Base-by-base conservation (phyloP, 495 filamentous ascomycete genomes). In the Penicillium desertorum region DNA sequence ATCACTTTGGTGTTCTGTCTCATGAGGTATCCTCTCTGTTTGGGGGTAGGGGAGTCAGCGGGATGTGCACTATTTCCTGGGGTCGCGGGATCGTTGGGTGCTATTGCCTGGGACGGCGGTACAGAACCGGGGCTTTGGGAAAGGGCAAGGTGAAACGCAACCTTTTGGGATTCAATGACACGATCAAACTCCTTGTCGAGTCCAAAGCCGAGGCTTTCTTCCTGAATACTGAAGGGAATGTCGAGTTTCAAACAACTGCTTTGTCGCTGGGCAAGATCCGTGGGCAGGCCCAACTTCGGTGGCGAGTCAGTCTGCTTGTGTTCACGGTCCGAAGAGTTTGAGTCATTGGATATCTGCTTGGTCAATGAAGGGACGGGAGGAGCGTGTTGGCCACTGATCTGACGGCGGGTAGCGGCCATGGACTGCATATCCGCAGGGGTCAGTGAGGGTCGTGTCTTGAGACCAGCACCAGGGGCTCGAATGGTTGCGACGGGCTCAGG, bases 11-110 rank as follows among this genome's bases (percentile, higher is more conserved):
- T 98, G 71, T 98, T 98, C 61, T 98, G 94, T 62, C 94, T 85
- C 94, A 97, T 98, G 30, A 98, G 81, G 64, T 98, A 98, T 20
- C 94, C 94, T 78, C 94, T 90, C 94, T 98, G 87, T 86, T 78
- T 75, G 16, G 63, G 73, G 44, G 70, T 59, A 54, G 56, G 63
- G 48, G 71, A 64, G 77, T 92, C 86, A 92, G 89, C 79, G 75
- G 63, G 16, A 19, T 36, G 42, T 51, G 30, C 36, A 27, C 42
- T 23, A 55, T 59, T 51, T 46, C 51, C 53, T 43, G 22, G 48
- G 53, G 20, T 19, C 27, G 41, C 32, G 8, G 39, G 25, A 20
- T 44, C 45, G 53, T 32, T 55, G 56, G 54, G 30, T 22, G 47
- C 46, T 49, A 65, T 57, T 27, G 48, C 23, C 29, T 63, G 55